phyloP scores from a whole-genome alignment of 257 asterid genomes.

The Nicotiana undulata region DNA sequence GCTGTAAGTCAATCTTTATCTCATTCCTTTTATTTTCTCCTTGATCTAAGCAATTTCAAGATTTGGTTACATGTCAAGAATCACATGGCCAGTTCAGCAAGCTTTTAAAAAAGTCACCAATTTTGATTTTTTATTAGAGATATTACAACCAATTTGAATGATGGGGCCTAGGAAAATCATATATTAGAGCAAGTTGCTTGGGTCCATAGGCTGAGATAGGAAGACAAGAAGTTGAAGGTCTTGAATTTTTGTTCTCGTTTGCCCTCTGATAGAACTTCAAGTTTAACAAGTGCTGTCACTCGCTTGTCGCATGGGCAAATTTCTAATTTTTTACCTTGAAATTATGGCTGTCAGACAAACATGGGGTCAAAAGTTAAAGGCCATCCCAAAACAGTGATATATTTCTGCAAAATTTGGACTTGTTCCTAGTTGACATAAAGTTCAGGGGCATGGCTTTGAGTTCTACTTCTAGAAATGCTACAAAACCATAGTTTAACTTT shows the following conservation, averaged over 20 bases:
- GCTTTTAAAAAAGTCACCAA: background rate
- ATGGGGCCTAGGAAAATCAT: background rate
- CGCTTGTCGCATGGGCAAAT: too few species aligned
- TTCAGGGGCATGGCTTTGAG: too few species aligned
- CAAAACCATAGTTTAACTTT: background rate
- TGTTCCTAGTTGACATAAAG: background rate
- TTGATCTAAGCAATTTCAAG: background rate
- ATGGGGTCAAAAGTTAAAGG: too few species aligned
- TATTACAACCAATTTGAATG: slow-evolving; percentile 1
- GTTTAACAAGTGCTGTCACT: too few species aligned
- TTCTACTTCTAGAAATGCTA: background rate
- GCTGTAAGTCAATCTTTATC: slow-evolving; percentile 56
- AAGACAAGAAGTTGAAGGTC: background rate
- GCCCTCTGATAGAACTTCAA: too few species aligned
- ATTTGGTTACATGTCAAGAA: background rate
- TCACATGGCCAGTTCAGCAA: slow-evolving; percentile 8
- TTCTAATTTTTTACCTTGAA: too few species aligned
- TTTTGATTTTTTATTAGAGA: background rate
- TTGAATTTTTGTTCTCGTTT: too few species aligned
- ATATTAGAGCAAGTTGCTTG: slow-evolving; percentile 3
- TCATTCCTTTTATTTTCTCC: background rate
- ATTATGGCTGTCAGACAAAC: rapidly evolving
- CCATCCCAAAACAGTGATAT: too few species aligned
- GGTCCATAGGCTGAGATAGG: background rate
- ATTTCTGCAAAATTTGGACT: too few species aligned